Percentiles rank a stretch among this genome's conserved stretches.
phyloP scores from a whole-genome alignment of 2,329 filamentous ascomycete species.

The Microsporum canis region DNA sequence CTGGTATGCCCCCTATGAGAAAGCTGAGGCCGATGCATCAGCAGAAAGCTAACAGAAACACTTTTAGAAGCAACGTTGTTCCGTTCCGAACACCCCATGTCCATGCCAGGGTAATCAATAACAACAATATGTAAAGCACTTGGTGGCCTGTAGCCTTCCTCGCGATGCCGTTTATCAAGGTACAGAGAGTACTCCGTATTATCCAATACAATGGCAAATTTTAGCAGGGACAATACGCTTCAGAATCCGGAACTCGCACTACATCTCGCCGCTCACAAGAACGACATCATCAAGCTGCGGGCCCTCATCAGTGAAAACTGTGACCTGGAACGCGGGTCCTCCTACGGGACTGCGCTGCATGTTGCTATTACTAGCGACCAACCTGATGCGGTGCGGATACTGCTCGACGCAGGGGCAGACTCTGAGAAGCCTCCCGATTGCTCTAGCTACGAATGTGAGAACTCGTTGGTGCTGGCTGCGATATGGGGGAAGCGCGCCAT shows the following conservation, averaged over 20 bases:
- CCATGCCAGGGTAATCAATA: too few species aligned
- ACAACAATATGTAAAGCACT: too few species aligned
- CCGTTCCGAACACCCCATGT: too few species aligned
- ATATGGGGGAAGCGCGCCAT: neutral
- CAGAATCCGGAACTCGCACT: neutral
- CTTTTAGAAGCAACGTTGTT: too few species aligned
- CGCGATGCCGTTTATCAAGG: too few species aligned
- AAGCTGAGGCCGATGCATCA: too few species aligned
- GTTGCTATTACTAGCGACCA: neutral
- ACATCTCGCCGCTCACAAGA: neutral
- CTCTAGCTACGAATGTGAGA: neutral
- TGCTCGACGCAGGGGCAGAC: neutral
- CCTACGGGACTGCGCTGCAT: neutral
- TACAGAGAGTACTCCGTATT: too few species aligned
- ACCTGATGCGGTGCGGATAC: neutral
- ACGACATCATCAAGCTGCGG: neutral
- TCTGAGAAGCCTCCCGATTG: neutral
- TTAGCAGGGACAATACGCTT: too few species aligned
- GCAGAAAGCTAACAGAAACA: too few species aligned
- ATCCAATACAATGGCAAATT: too few species aligned
- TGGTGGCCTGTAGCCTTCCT: too few species aligned
- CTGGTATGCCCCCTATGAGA: too few species aligned
- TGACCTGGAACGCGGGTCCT: neutral
- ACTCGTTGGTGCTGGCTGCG: neutral
- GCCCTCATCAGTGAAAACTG: neutral